Conservation (phyloP, 2,329 filamentous ascomycete genomes). For the Scytalidium lignicola region DNA sequence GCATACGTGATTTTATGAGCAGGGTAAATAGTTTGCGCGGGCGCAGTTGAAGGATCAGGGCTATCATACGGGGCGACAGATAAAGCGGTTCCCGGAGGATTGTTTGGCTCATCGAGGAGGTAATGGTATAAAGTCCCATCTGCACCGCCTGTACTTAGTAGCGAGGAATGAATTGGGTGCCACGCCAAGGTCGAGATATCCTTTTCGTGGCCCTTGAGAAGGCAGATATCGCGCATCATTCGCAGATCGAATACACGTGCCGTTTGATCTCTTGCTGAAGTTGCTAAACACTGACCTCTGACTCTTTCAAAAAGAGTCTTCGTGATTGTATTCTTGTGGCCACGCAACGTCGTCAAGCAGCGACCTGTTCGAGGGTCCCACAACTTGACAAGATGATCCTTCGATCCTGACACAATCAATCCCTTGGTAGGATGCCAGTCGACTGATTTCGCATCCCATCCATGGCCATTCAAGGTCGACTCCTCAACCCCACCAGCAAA, state of each 20-base stretch:
- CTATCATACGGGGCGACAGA: slow-evolving; percentile 81
- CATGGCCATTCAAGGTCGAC: slow-evolving; percentile 81
- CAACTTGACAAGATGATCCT: slow-evolving; percentile 94
- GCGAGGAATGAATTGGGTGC: slow-evolving; percentile 86
- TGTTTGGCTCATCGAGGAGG: slow-evolving; percentile 90
- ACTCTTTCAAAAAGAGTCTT: slow-evolving; percentile 87
- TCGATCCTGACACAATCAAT: slow-evolving; percentile 89
- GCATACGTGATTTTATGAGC: slow-evolving; percentile 83
- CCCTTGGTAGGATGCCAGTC: slow-evolving; percentile 98
- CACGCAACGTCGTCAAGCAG: slow-evolving; percentile 88
- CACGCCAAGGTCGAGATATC: slow-evolving; percentile 89
- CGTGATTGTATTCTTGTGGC: slow-evolving; percentile 95
- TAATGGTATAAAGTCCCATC: slow-evolving; percentile 92
- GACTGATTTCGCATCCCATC: slow-evolving; percentile 95
- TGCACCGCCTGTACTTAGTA: slow-evolving; percentile 85
- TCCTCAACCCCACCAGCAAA: slow-evolving; percentile 85
- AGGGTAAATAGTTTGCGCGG: slow-evolving; percentile 86
- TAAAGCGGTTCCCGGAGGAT: slow-evolving; percentile 65
- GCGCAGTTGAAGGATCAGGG: slow-evolving; percentile 70
- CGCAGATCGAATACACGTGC: slow-evolving; percentile 90
- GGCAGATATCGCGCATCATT: slow-evolving; percentile 96
- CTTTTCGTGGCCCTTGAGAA: slow-evolving; percentile 92
- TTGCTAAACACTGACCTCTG: slow-evolving; percentile 79
- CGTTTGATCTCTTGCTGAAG: slow-evolving; percentile 87
- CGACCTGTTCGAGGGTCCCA: slow-evolving; percentile 94